Percentiles rank a stretch among this genome's conserved stretches.
Evolutionary conservation across 2,329 filamentous ascomycete genomes (phyloP).

Genomic region (Colletotrichum sp.): DNA sequence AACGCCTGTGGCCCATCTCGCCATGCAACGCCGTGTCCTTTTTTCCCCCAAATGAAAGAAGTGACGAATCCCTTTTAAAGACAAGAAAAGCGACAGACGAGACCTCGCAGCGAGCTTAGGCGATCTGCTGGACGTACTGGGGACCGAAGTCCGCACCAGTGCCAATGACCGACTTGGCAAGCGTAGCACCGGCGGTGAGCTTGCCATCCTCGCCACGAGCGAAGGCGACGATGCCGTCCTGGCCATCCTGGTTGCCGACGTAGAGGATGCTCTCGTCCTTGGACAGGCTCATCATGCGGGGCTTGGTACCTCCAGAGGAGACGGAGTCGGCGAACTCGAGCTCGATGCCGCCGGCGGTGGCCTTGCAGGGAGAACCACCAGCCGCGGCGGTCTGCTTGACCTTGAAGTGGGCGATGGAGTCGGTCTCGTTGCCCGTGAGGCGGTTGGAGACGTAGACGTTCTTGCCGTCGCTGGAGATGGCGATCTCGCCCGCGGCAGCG

Average conservation of each 20-base stretch:
- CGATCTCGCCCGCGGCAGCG: conserved; percentile 51
- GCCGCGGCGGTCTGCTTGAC: conserved; percentile 27
- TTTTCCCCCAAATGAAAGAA: neutral
- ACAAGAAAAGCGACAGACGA: neutral
- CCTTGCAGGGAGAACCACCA: conserved; percentile 24
- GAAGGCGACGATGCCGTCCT: conserved; percentile 41
- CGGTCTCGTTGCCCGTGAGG: conserved; percentile 46
- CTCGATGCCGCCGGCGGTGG: conserved; percentile 29
- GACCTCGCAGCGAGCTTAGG: neutral
- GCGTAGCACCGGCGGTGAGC: conserved; percentile 31
- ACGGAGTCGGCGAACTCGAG: conserved; percentile 39
- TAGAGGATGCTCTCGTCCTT: conserved; percentile 42
- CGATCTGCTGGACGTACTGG: conserved; percentile 37
- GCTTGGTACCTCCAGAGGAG: conserved; percentile 39
- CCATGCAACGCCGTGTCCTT: neutral
- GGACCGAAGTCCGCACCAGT: conserved; percentile 29
- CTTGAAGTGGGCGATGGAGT: conserved; percentile 54
- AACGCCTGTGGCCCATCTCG: neutral
- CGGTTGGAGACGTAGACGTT: conserved; percentile 60
- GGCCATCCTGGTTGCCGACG: conserved; percentile 51
- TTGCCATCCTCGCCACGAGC: conserved; percentile 26
- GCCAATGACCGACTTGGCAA: conserved; percentile 31
- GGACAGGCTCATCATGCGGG: conserved; percentile 53
- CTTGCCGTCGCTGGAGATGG: conserved; percentile 43
- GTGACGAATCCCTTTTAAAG: neutral